Evolutionary conservation across 1,139 yeast genomes (phyloP), one percentile per base, ranked within the genome.

Genomic region (Schizosaccharomyces versatilis): DNA sequence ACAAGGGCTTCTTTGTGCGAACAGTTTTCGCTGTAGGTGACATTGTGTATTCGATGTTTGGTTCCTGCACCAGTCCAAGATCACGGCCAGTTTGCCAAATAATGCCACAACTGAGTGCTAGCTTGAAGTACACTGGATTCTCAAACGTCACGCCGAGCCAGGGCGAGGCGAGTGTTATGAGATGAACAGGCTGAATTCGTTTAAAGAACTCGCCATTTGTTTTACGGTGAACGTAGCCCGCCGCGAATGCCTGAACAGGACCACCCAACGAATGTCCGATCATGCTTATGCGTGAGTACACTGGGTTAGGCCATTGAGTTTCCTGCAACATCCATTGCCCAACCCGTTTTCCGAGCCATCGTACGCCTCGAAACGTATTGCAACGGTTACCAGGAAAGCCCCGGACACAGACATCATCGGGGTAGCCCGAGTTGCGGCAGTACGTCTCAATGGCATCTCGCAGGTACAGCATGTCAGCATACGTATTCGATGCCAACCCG

Each of bases 231-330:
- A 82, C 77, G 64, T 85, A 85, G 0, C 95, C 94, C 51, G 90
- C 76, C 1, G 96, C 93, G 71, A 85, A 90, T 0, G 93, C 78
- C 67, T 90, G 97, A 2, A 83, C 81, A 51, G 84, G 71, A 0
- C 98, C 98, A 39, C 98, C 98, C 40, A 90, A 69, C 0, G 97
- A 88, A 67, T 90, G 98, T 1, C 90, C 95, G 41, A 93, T 73
- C 62, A 90, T 88, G 1, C 97, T 88, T 2, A 90, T 79, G 61
- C 77, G 79, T 1, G 66, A 65, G 1, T 81, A 75, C 51, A 70
- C 69, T 1, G 53, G 53, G 5, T 40, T n/a, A 9, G 17, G 36
- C 57, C 57, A 56, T 6, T 57, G 55, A n/a, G 55, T 54, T 53
- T 56, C 58, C 19, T 54, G 47, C 36, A 56, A 44, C 8, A 56